phyloP scores from a whole-genome alignment of 805 yeast species.

The Wickerhamomyces queroliae region DNA sequence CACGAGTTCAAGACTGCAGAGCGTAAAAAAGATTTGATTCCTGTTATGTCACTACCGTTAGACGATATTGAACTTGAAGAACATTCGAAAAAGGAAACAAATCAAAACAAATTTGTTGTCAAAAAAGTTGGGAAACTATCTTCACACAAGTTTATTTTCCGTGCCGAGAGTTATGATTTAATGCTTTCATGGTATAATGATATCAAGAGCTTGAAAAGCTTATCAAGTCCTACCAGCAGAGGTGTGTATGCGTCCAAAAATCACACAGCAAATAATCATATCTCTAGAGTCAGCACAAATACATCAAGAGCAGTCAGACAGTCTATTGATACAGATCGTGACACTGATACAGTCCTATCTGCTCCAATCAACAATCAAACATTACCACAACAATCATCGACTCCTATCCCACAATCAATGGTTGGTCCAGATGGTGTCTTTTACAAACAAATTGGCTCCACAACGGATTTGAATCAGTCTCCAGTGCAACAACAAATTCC shows the following conservation, averaged over 20 bases:
- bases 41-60: constrained; percentile 76
- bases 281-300: constrained; percentile 25
- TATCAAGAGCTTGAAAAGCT: constrained; percentile 57
- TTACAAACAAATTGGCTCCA: constrained; percentile 11
- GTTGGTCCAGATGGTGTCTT: constrained; percentile 17
- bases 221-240: constrained; percentile 36
- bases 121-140: constrained; percentile 71
- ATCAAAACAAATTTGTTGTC: constrained; percentile 69
- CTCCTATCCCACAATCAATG: constrained; percentile 15
- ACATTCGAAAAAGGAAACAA: constrained; percentile 69
- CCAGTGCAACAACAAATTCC: constrained; percentile 14
- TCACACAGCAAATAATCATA: constrained; percentile 9
- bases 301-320: constrained; percentile 17
- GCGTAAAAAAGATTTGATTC: constrained; percentile 72
- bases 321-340: constrained; percentile 16
- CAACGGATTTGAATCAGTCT: constrained; percentile 5
- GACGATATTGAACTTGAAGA: constrained; percentile 80
- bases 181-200: constrained; percentile 87
- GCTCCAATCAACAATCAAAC: constrained; percentile 17
- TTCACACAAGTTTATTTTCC: constrained; percentile 92
- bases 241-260: constrained; percentile 19
- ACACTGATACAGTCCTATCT: constrained; percentile 20
- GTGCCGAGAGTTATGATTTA: constrained; percentile 73
- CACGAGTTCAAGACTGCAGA: constrained; percentile 89
- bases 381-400: constrained; percentile 15